Conservation (phyloP, 306 rosid genomes). For the Acacia confusa region DNA sequence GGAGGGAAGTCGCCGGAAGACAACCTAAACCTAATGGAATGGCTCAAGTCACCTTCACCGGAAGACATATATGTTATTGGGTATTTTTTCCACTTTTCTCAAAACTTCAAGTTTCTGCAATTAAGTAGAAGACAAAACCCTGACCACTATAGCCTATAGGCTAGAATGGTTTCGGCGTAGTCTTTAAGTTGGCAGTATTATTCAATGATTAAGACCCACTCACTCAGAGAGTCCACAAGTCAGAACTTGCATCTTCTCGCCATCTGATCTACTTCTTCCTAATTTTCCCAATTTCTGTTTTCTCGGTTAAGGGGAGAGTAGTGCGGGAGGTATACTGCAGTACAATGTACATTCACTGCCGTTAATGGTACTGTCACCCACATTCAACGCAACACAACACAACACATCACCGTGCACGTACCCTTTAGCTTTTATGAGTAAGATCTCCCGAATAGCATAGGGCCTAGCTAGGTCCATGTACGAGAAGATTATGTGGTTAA, state of each 20-base stretch:
- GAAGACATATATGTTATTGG: slow-evolving; percentile 81
- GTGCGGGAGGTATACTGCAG: too few relatives aligned
- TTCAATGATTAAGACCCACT: slow-evolving; percentile 2
- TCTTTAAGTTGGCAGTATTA: neutral
- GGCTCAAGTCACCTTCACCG: slow-evolving; percentile 66
- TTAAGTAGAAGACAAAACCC: neutral
- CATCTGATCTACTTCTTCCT: neutral
- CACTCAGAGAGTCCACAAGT: neutral
- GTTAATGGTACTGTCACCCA: neutral
- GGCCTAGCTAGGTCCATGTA: neutral
- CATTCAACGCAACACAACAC: neutral
- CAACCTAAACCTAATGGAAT: slow-evolving; percentile 59
- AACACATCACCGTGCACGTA: neutral
- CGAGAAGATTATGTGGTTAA: neutral
- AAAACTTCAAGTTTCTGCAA: neutral
- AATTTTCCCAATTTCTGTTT: neutral
- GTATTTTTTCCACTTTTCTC: slow-evolving; percentile 34
- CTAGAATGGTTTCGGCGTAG: neutral
- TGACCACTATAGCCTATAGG: neutral
- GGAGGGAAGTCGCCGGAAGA: slow-evolving; percentile 87
- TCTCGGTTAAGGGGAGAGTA: neutral
- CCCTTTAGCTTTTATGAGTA: neutral
- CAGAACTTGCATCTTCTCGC: neutral
- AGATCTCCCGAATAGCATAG: neutral
- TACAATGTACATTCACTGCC: neutral